Evolutionary conservation across 148 eudicot species (phyloP).

Genomic region (Pouteria glomerata): DNA sequence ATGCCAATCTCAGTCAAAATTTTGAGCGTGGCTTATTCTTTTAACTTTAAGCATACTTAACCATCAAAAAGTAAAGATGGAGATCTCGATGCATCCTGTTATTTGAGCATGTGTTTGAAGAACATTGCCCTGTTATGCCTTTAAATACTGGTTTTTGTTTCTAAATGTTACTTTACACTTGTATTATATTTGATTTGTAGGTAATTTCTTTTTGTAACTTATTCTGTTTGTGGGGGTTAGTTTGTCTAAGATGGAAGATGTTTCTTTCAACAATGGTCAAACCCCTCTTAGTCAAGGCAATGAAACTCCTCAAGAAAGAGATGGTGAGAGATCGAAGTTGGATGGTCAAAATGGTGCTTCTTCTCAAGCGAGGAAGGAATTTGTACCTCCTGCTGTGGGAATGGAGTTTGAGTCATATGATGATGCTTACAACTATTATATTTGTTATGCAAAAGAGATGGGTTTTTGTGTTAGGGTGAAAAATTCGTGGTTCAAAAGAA

Average conservation of each 20-base stretch:
- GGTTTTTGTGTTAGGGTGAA: constrained; percentile 83
- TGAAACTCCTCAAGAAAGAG: constrained; percentile 21
- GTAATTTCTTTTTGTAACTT: background rate
- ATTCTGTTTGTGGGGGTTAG: background rate
- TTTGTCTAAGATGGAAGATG: constrained; percentile 42
- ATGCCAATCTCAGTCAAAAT: no score
- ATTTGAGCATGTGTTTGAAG: constrained; percentile 3
- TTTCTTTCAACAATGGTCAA: constrained; percentile 27
- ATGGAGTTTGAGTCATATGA: constrained; percentile 92
- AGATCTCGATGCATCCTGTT: background rate
- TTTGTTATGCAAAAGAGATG: constrained; percentile 65
- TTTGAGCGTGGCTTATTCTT: background rate
- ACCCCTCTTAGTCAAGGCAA: constrained; percentile 18
- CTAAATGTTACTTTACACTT: background rate
- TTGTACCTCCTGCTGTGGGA: constrained; percentile 66
- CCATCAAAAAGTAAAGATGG: background rate
- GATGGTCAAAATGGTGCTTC: constrained; percentile 25
- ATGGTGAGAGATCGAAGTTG: constrained; percentile 20
- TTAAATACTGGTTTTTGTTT: background rate
- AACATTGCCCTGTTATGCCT: background rate
- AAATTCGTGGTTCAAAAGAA: constrained; percentile 81
- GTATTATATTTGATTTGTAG: background rate
- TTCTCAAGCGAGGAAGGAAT: constrained; percentile 49
- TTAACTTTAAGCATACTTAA: background rate
- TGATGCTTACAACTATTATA: constrained; percentile 80